Evolutionary conservation across 1,284 basidiomycete species (phyloP), one percentile per base, ranked within the genome.

Genomic region (Fomitopsis betulina): DNA sequence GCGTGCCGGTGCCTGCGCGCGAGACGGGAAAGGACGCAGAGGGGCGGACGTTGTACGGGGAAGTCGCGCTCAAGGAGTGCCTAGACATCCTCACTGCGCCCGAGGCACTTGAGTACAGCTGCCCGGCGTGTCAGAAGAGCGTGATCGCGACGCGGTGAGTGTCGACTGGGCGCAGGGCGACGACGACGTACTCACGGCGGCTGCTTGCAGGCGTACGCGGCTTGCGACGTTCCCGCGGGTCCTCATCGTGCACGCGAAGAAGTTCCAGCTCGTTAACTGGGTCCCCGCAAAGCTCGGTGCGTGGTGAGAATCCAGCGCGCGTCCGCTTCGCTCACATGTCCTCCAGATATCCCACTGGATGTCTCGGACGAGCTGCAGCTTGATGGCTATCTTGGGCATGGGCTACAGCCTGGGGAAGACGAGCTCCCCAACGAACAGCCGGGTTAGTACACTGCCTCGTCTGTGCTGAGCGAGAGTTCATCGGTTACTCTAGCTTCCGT

Each of bases 261-360:
- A 97, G 67, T 98, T 98, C 78, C 93, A 96, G 73, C 83, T 98
- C 6, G 87, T 96, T 56, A 96, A 96, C 68, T 99, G 96, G 96
- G 94, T 99, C 3, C 96, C 97, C 0, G 85, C 91, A 5, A 99
- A 99, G 73, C 83, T 98, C 37, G 91, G 93, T 93, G 59, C 35
- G 83, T 47, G 23, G 27, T 47, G 45, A 30, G n/a, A n/a, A n/a
- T 25, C 15, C 45, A 47, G 25, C 19, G 9, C 12, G 35, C 13
- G 8, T 1, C 35, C 35, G 35, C 8, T 37, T 47, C 1, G 40
- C 9, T 43, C 17, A 15, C 5, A 2, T 15, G 35, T 3, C 21
- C 13, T 54, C 21, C 63, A 94, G 93, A 97, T 63, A 91, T 99
- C 27, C 95, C 95, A 0, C 76, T 98, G 23, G 72, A 84, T n/a